phyloP scores from a whole-genome alignment of 495 filamentous ascomycete genomes.

The Opeltia flavorubescens region DNA sequence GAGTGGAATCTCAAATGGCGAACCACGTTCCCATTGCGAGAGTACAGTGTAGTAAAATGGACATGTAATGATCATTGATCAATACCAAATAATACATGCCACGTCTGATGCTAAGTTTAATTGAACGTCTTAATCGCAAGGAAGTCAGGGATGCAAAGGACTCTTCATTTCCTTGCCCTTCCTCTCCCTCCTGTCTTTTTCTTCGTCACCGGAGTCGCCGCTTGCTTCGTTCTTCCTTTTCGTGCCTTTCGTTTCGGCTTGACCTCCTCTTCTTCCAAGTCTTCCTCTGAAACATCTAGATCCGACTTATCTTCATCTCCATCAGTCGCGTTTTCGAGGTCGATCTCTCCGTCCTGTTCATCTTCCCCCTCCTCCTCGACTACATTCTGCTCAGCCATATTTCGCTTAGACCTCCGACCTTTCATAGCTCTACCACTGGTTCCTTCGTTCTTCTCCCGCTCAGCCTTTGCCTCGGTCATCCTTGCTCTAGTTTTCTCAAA shows the following conservation, averaged over 20 bases:
- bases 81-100: too few species aligned
- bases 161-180: neutral
- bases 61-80: too few species aligned
- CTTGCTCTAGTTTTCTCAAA: conserved; percentile 32
- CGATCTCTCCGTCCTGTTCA: conserved; percentile 5
- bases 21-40: too few species aligned
- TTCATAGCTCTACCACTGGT: conserved; percentile 13
- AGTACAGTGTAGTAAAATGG: too few species aligned
- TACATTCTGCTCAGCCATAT: neutral
- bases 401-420: conserved; percentile 1
- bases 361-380: conserved; percentile 4
- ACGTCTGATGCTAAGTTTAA: neutral
- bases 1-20: too few species aligned
- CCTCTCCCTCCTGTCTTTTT: neutral
- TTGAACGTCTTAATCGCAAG: neutral
- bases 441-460: conserved; percentile 26
- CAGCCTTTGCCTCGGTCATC: conserved; percentile 19
- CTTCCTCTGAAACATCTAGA: neutral
- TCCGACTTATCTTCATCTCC: neutral
- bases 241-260: conserved; percentile 4
- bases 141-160: neutral
- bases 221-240: neutral
- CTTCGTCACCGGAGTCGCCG: neutral
- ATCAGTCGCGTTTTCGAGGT: neutral
- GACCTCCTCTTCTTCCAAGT: conserved; percentile 4